These are phyloP conservation scores for Dothideomycetidae sp. DNA, from an alignment of 2,329 filamentous ascomycete genomes.

Conservation along the genomic window DNA sequence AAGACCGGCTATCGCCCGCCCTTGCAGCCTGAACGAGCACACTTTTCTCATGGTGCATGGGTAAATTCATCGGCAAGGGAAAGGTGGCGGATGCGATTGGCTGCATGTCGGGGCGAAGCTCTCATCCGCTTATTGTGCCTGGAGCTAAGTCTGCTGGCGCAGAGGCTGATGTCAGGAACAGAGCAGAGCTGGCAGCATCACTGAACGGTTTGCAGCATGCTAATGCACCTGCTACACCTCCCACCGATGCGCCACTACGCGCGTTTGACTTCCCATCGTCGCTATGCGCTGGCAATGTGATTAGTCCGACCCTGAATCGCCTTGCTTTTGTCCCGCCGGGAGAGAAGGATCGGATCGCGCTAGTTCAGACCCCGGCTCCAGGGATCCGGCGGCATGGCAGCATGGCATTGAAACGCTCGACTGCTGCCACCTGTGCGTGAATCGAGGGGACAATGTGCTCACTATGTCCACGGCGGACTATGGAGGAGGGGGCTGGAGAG, in stretches of 20 bases:
- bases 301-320: constrained; percentile 5
- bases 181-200: constrained; percentile 5
- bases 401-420: constrained; percentile 2
- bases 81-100: too few relatives aligned
- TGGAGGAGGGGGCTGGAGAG: background rate
- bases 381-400: constrained; percentile 3
- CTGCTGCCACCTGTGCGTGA: background rate
- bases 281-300: constrained; percentile 8
- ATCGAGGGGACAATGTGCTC: constrained; percentile 5
- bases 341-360: background rate
- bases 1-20: too few relatives aligned
- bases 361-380: background rate
- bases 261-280: too few relatives aligned
- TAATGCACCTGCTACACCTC: too few relatives aligned
- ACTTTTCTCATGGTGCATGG: too few relatives aligned
- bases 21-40: too few relatives aligned
- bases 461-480: constrained; percentile 1
- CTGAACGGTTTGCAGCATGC: too few relatives aligned
- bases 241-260: too few relatives aligned
- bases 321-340: constrained; percentile 4
- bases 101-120: too few relatives aligned
- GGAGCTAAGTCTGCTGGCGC: constrained; percentile 7
- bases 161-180: constrained; percentile 4
- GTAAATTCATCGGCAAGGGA: too few relatives aligned
- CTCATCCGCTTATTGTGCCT: constrained; percentile 7